Conservation (phyloP, 2,329 filamentous ascomycete species). For the Westerdykella aurantiaca region DNA sequence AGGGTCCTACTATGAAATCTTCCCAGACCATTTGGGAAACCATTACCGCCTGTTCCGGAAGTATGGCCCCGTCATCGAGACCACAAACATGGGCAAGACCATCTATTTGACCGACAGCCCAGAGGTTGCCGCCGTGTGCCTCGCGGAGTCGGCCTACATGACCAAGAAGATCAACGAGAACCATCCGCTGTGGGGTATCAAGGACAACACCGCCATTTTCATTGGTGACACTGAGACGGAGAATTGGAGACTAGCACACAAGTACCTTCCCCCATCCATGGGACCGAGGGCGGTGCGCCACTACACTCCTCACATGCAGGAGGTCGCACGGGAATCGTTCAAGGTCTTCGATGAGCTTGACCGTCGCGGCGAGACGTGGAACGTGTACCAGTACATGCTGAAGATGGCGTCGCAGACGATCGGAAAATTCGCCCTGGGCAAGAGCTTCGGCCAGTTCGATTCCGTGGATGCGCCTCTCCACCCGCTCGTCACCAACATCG, state of each 20-base stretch:
- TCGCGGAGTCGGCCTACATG: conserved; percentile 34
- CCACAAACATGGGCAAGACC: conserved; percentile 33
- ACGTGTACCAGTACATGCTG: conserved; percentile 48
- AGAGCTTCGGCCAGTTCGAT: conserved; percentile 44
- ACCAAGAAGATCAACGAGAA: conserved; percentile 39
- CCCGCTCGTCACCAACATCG: conserved; percentile 49
- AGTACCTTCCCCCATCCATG: conserved; percentile 56
- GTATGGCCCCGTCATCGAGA: conserved; percentile 37
- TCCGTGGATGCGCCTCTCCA: conserved; percentile 44
- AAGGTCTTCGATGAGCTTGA: conserved; percentile 47
- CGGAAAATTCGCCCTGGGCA: conserved; percentile 41
- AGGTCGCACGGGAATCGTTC: conserved; percentile 48
- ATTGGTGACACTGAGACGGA: conserved; percentile 46
- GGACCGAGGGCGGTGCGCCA: conserved; percentile 56
- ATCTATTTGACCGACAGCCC: conserved; percentile 37
- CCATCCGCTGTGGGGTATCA: conserved; percentile 31
- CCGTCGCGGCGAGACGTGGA: conserved; percentile 40
- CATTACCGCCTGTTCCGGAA: conserved; percentile 37
- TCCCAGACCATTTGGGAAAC: conserved; percentile 40
- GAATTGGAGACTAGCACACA: conserved; percentile 51
- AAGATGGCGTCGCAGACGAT: conserved; percentile 44
- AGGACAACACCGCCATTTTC: conserved; percentile 28
- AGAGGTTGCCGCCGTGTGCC: conserved; percentile 25
- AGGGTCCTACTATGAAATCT: conserved; percentile 37
- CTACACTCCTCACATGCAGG: conserved; percentile 56